Conservation (phyloP, 1,284 basidiomycete genomes). For the Naganishia sp. region DNA sequence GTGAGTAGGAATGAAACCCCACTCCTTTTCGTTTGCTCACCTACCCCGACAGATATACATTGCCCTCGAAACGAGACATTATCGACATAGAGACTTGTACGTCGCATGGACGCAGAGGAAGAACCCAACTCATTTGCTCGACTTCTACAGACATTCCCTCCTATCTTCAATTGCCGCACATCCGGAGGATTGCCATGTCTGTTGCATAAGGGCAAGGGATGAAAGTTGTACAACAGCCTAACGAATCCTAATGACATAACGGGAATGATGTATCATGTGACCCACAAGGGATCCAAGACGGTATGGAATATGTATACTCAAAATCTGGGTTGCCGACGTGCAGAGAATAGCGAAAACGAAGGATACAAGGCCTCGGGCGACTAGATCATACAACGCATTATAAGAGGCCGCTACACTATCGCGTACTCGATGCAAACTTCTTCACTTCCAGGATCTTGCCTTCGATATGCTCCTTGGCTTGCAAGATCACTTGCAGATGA, state of each 20-base stretch:
- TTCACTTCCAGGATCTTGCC: slow-evolving; percentile 45
- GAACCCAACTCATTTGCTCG: background rate
- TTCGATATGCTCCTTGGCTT: slow-evolving; percentile 49
- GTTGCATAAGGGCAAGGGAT: slow-evolving; percentile 13
- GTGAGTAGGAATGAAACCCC: slow-evolving; percentile 47
- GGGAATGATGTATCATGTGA: slow-evolving; percentile 10
- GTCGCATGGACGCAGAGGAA: slow-evolving; percentile 28
- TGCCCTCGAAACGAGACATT: slow-evolving; percentile 52
- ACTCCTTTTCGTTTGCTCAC: background rate
- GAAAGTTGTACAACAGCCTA: slow-evolving; percentile 3
- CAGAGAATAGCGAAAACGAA: slow-evolving; percentile 8
- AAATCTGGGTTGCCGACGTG: too few relatives aligned
- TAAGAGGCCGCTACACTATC: slow-evolving; percentile 1
- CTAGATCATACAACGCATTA: slow-evolving; percentile 14
- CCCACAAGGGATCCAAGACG: background rate
- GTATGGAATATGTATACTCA: too few relatives aligned
- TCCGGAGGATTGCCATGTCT: slow-evolving; percentile 45
- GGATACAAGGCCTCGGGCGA: slow-evolving; percentile 14
- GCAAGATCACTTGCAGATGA: slow-evolving; percentile 48
- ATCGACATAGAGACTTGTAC: slow-evolving; percentile 53
- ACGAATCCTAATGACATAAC: slow-evolving; percentile 26
- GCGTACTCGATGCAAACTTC: slow-evolving; percentile 44
- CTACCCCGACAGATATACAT: slow-evolving; percentile 40
- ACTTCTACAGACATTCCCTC: slow-evolving; percentile 43
- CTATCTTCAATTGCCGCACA: slow-evolving; percentile 45